Evolutionary conservation across 2,329 filamentous ascomycete genomes (phyloP), one percentile per base, ranked within the genome.

Genomic region (Lojkania enalia): DNA sequence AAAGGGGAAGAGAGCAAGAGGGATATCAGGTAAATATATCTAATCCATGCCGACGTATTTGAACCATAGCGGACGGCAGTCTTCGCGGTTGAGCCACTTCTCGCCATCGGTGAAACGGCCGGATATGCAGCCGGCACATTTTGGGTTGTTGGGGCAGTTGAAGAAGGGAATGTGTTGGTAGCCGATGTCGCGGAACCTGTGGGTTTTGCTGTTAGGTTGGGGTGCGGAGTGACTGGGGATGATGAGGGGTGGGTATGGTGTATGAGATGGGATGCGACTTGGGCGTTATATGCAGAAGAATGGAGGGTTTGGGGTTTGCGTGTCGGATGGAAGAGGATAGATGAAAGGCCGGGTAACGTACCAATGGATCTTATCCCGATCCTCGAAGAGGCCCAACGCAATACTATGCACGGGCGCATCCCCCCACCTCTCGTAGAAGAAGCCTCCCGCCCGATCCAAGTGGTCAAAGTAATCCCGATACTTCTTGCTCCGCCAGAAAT

Each of bases 111-210:
- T 96, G 62, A 96, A 87, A 47, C 87, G 83, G 38, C 92, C 94
- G 0, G 88, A 82, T n/a, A 85, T 80, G 68, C 92, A 97, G 55
- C 88, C 89, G 55, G 81, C 86, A 69, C 92, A 97, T 71, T 97
- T 97, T 38, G 89, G 88, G 41, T 87, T 95, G 73, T 96, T 97
- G 51, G 94, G 94, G 67, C 94, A 99, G 75, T 99, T 99, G 79
- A 95, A 96, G 75, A 95, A 99, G 35, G 94, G 94, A 42, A 97
- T 91, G 61, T 99, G 94, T 63, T 96, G 90, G 74, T 99, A 99
- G 46, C 94, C 94, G 57, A 99, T 97, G 68, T 99, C 94, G 42
- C 92, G 91, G 85, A 99, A 99, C 91, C 91, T 96, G 42, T 21
- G 30, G n/a, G 7, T 27, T 9, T 27, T 27, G 25, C 9, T 27